Percentiles rank a stretch among this genome's conserved stretches.
Evolutionary conservation across 805 yeast genomes (phyloP).

Genomic region (Myxozyma sirexii): DNA sequence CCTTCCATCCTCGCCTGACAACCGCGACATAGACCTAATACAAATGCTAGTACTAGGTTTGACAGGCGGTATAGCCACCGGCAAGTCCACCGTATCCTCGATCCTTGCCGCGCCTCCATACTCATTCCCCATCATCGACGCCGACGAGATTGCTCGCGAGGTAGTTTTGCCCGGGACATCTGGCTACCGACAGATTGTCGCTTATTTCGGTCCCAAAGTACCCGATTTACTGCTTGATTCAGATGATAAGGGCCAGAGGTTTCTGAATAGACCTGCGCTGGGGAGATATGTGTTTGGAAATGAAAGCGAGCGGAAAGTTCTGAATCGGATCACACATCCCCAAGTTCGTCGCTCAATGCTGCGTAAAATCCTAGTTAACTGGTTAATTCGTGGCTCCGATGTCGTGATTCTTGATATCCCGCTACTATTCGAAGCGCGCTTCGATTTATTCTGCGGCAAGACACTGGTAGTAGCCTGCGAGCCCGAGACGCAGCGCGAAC

Average conservation of each 20-base stretch:
- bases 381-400: conserved; percentile 54
- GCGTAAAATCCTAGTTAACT: conserved; percentile 57
- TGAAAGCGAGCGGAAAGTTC: conserved; percentile 55
- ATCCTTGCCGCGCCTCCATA: conserved; percentile 48
- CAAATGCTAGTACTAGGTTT: conserved; percentile 85
- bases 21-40: neutral
- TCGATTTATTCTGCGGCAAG: conserved; percentile 71
- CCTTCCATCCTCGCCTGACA: too few relatives aligned
- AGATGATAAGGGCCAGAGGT: conserved; percentile 32
- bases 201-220: conserved; percentile 58
- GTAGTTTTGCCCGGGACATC: conserved; percentile 78
- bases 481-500: conserved; percentile 57
- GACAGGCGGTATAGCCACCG: conserved; percentile 98
- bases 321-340: conserved; percentile 85
- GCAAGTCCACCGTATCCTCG: conserved; percentile 86
- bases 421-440: conserved; percentile 75
- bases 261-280: conserved; percentile 69
- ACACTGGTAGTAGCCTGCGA: conserved; percentile 70
- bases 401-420: conserved; percentile 88
- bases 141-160: conserved; percentile 84
- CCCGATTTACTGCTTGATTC: conserved; percentile 47
- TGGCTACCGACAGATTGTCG: conserved; percentile 69
- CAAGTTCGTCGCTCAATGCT: conserved; percentile 73
- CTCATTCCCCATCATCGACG: conserved; percentile 71
- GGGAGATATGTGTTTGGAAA: conserved; percentile 75